These are phyloP conservation scores for Magnolia kwangsiensis DNA, from an alignment of 164 flowering plant species.

Conservation along the genomic window DNA sequence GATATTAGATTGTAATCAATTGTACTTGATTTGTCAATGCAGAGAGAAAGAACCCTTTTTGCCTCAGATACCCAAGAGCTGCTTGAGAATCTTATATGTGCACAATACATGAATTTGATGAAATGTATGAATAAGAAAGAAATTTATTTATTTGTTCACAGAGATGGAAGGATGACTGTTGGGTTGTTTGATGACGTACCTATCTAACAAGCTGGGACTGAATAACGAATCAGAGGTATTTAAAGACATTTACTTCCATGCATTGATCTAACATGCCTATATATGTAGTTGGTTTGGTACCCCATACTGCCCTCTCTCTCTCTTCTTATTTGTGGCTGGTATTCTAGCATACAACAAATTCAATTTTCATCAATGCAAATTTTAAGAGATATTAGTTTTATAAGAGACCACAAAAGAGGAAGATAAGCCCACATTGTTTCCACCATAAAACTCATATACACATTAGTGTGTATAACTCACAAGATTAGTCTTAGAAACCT, in stretches of 20 bases:
- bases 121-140: not conserved
- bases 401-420: constrained; percentile 14
- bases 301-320: constrained; percentile 2
- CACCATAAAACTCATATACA: not conserved
- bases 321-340: not conserved
- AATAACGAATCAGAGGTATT: constrained; percentile 94
- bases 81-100: constrained; percentile 48
- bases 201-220: constrained; percentile 82
- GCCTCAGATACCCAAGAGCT: constrained; percentile 93
- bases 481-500: constrained; percentile 25
- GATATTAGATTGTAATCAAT: constrained; percentile 6
- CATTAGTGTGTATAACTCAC: not conserved
- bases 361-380: constrained; percentile 2
- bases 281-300: constrained; percentile 8
- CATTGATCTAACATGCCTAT: constrained; percentile 1
- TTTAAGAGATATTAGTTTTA: constrained; percentile 1
- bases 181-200: constrained; percentile 71
- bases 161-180: constrained; percentile 92
- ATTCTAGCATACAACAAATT: not conserved
- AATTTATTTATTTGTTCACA: constrained; percentile 15
- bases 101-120: not conserved
- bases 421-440: not conserved
- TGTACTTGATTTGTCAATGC: constrained; percentile 31
- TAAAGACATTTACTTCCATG: constrained; percentile 9
- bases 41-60: constrained; percentile 76